Evolutionary conservation across 371 early-diverging fungal species (phyloP).

Genomic region (Mucor racemosus): DNA sequence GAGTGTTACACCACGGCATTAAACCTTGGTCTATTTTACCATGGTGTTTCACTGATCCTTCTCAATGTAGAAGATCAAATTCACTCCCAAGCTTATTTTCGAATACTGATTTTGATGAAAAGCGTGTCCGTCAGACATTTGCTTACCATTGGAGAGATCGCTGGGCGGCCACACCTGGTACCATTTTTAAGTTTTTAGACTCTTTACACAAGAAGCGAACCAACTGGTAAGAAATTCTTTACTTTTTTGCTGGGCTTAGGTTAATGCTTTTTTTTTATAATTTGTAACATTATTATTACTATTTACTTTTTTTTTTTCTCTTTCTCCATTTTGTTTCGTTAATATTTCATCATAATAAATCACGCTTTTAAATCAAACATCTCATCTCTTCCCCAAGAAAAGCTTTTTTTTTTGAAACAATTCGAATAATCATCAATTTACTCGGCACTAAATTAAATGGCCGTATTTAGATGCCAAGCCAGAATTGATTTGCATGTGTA

Average conservation of each 20-base stretch:
- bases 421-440: neutral
- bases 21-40: constrained; percentile 56
- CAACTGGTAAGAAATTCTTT: constrained; percentile 17
- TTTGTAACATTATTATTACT: neutral
- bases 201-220: constrained; percentile 24
- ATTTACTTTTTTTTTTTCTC: neutral
- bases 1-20: constrained; percentile 50
- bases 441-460: neutral
- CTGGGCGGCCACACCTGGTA: constrained; percentile 33
- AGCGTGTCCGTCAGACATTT: constrained; percentile 32
- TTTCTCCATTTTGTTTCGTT: neutral
- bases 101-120: constrained; percentile 30
- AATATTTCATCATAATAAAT: constrained; percentile 2
- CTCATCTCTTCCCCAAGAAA: neutral
- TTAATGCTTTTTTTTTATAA: neutral
- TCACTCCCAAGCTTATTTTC: constrained; percentile 35
- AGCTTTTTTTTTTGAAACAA: neutral
- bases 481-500: neutral
- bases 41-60: constrained; percentile 49
- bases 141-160: constrained; percentile 44
- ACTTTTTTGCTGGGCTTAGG: no score
- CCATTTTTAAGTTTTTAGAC: constrained; percentile 32
- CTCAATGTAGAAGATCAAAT: constrained; percentile 33
- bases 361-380: neutral
- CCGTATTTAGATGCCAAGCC: neutral